phyloP scores from a whole-genome alignment of 1,284 basidiomycete species.

The Somion occarium region DNA sequence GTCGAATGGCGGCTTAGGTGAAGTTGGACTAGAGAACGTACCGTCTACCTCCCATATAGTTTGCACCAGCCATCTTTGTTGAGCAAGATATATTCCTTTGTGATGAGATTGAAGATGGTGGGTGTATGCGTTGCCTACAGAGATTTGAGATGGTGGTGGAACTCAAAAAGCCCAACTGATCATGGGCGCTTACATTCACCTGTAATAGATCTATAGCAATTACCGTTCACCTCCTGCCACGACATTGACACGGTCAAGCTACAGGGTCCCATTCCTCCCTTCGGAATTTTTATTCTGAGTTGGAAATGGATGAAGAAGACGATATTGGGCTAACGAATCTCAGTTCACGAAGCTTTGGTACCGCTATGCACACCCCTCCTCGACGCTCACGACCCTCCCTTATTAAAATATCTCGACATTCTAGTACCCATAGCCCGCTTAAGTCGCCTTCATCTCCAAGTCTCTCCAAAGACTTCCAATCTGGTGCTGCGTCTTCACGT shows the following conservation, averaged over 20 bases:
- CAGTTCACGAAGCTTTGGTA: conserved; percentile 13
- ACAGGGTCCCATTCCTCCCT: not conserved
- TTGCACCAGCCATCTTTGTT: conserved; percentile 44
- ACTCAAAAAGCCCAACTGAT: not conserved
- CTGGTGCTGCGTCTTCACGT: conserved; percentile 9
- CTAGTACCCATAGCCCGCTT: conserved; percentile 13
- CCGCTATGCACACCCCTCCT: conserved; percentile 8
- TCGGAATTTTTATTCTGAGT: not conserved
- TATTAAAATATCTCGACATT: conserved; percentile 8
- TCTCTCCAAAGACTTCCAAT: conserved; percentile 18
- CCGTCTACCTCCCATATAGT: conserved; percentile 62
- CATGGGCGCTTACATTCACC: not conserved
- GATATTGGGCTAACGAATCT: conserved; percentile 28
- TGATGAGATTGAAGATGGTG: not conserved
- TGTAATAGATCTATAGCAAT: too few species aligned
- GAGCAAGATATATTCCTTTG: not conserved
- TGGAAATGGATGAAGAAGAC: conserved; percentile 21
- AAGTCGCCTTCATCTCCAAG: conserved; percentile 29
- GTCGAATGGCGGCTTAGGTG: not conserved
- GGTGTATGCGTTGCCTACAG: not conserved
- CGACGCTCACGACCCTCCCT: conserved; percentile 12
- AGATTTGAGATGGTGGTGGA: not conserved
- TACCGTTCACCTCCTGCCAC: not conserved
- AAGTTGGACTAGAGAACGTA: conserved; percentile 16
- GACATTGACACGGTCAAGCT: not conserved